Evolutionary conservation across 768 basidiomycete genomes (phyloP).

Genomic region (Sarcodon aspratus): DNA sequence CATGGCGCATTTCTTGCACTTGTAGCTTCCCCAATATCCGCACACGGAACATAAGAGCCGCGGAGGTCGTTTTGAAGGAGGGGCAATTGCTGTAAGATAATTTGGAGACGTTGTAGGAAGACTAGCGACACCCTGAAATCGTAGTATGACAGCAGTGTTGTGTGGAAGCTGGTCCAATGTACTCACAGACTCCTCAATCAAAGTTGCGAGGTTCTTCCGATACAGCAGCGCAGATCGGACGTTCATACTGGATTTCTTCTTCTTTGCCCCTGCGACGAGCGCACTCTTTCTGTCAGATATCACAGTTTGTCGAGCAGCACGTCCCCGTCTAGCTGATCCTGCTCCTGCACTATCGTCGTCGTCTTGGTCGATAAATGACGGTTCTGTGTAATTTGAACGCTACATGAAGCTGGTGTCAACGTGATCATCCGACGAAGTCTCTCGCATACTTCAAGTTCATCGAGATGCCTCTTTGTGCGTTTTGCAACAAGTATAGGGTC

Average conservation of each 20-base stretch:
- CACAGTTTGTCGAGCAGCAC: slow-evolving; percentile 58
- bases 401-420: slow-evolving; percentile 15
- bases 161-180: neutral
- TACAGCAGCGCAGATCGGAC: slow-evolving; percentile 74
- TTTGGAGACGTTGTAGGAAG: slow-evolving; percentile 43
- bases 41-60: slow-evolving; percentile 77
- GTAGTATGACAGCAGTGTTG: neutral
- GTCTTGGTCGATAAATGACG: slow-evolving; percentile 29
- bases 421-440: neutral
- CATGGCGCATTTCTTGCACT: slow-evolving; percentile 67
- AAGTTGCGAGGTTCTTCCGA: slow-evolving; percentile 62
- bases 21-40: slow-evolving; percentile 75
- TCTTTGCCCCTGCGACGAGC: slow-evolving; percentile 38
- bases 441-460: slow-evolving; percentile 66
- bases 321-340: slow-evolving; percentile 31
- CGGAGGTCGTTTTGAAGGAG: slow-evolving; percentile 50
- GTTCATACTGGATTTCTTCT: slow-evolving; percentile 76
- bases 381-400: slow-evolving; percentile 73
- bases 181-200: slow-evolving; percentile 76
- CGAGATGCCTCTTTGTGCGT: slow-evolving; percentile 66
- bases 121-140: slow-evolving; percentile 43
- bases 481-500: slow-evolving; percentile 62
- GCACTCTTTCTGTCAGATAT: slow-evolving; percentile 67
- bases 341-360: slow-evolving; percentile 34
- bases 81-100: slow-evolving; percentile 60